Evolutionary conservation across 495 filamentous ascomycete species (phyloP).

Genomic region (Lichina pygmaea): DNA sequence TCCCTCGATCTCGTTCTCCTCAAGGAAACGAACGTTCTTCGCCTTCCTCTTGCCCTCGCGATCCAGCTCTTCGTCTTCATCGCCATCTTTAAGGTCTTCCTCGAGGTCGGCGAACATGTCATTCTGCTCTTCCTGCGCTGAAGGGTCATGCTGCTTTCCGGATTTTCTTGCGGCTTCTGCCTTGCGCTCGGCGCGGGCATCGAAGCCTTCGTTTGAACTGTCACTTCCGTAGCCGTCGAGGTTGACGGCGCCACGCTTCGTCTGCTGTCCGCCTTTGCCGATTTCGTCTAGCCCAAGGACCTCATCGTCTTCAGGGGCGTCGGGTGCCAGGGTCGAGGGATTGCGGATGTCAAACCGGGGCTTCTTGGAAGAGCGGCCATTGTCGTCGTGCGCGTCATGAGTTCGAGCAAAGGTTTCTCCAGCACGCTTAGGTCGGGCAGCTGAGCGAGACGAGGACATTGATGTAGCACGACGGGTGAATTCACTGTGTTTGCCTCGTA

Average conservation of each 20-base stretch:
- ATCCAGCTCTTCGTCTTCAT: slow-evolving; percentile 19
- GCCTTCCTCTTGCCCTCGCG: slow-evolving; percentile 29
- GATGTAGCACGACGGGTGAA: background rate
- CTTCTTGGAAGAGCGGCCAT: slow-evolving; percentile 37
- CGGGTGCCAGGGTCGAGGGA: slow-evolving; percentile 63
- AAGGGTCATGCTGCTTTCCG: slow-evolving; percentile 11
- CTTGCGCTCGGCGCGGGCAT: slow-evolving; percentile 33
- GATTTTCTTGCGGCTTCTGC: slow-evolving; percentile 19
- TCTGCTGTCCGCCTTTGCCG: slow-evolving; percentile 44
- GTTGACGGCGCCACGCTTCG: slow-evolving; percentile 78
- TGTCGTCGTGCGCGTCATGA: slow-evolving; percentile 29
- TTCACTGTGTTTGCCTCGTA: too few species aligned
- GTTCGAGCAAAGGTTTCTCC: slow-evolving; percentile 53
- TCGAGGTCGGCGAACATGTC: slow-evolving; percentile 81
- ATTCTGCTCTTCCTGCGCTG: slow-evolving; percentile 39
- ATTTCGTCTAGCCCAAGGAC: slow-evolving; percentile 82
- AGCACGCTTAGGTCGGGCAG: slow-evolving; percentile 54
- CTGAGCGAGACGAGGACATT: slow-evolving; percentile 36
- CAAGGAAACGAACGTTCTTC: slow-evolving; percentile 56
- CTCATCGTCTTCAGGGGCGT: slow-evolving; percentile 50
- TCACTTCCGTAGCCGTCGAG: slow-evolving; percentile 93
- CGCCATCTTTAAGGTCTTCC: slow-evolving; percentile 28
- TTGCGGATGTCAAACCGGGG: slow-evolving; percentile 89
- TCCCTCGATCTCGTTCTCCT: slow-evolving; percentile 55
- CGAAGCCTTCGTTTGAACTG: slow-evolving; percentile 75